Evolutionary conservation across 148 eudicot species (phyloP).

Genomic region (Arctostaphylos glauca): DNA sequence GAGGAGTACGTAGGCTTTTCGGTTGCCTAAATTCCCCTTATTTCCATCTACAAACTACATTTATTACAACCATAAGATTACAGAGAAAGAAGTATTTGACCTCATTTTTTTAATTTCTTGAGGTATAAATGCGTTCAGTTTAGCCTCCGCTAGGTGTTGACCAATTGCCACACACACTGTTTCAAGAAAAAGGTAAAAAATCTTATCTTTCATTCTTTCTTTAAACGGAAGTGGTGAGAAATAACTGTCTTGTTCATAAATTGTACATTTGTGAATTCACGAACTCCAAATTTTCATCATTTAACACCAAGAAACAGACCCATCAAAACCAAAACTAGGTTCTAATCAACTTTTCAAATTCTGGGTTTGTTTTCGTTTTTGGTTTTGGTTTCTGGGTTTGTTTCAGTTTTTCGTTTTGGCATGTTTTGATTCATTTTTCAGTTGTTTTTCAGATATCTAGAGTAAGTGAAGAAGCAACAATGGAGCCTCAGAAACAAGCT

Average conservation of each 20-base stretch:
- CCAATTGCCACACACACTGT: neutral
- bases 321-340: neutral
- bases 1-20: neutral
- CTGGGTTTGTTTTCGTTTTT: neutral
- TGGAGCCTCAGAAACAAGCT: slow-evolving; percentile 43
- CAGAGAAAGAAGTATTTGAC: neutral
- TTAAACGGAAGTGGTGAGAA: slow-evolving; percentile 9
- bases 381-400: neutral
- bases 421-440: neutral
- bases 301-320: neutral
- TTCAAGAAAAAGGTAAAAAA: neutral
- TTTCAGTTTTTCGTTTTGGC: neutral
- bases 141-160: neutral
- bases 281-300: neutral
- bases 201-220: neutral
- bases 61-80: neutral
- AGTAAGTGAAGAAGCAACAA: slow-evolving; percentile 19
- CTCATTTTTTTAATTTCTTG: neutral
- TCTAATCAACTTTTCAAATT: neutral
- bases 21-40: neutral
- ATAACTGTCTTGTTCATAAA: neutral
- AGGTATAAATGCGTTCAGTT: neutral
- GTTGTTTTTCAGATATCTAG: slow-evolving; percentile 4
- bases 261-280: neutral
- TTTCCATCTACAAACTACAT: neutral